Evolutionary conservation across 306 rosid genomes (phyloP), one percentile per base, ranked within the genome.

Genomic region (Sesbania bispinosa): DNA sequence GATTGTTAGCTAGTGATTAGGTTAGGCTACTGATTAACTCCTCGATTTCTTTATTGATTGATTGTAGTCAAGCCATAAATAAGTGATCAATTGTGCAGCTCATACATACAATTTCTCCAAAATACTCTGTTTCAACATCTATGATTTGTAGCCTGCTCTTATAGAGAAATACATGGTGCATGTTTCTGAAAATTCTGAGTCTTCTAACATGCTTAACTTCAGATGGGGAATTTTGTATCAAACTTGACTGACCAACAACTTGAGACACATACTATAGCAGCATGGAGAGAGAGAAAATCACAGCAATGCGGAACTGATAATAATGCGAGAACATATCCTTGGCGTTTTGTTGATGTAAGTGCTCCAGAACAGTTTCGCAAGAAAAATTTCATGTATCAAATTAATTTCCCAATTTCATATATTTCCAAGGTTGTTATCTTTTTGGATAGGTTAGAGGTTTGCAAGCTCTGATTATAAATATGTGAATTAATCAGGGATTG

Each of bases 191-290:
- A 66, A 32, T 42, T 36, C 20, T 35, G 27, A 26, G 59, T 76
- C 35, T 15, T 69, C 61, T 47, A 61, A 74, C 66, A 59, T 53
- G 32, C 36, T 39, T 71, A 55, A 70, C 80, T 82, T 68, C 79
- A 87, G 92, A 68, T 81, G 73, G 78, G 83, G 64, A 83, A 38
- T 66, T 84, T 58, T 73, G 89, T 89, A 62, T 75, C 90, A 72
- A 78, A 70, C 66, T 41, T 89, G 80, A 76, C 89, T 1, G 89
- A 76, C 77, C 90, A 87, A 78, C 69, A 83, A 79, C 86, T 83
- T 23, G 90, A 83, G 67, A 82, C 82, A 23, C 89, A 80, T 78
- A 83, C 92, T 42, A 70, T 89, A 77, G 85, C 80, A 29, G 89
- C 83, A 36, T 89, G 96, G 93, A 89, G 79, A 75, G 87, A 74